These are phyloP conservation scores for Floccularia luteovirens DNA, from an alignment of 768 basidiomycete genomes.

Conservation along the genomic window DNA sequence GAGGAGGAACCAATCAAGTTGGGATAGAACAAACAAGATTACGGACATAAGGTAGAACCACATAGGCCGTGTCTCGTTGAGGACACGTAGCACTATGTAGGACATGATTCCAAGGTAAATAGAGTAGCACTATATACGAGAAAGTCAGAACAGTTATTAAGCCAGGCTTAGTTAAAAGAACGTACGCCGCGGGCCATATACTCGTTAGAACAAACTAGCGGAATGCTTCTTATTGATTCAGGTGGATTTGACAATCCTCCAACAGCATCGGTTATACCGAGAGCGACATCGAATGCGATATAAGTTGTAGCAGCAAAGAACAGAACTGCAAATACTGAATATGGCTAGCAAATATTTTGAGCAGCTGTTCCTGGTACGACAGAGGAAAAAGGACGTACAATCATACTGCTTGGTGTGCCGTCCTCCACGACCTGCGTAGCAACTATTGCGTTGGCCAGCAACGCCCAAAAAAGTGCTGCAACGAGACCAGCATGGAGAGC, in stretches of 20 bases:
- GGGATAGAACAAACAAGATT: constrained; percentile 71
- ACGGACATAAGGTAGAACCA: constrained; percentile 70
- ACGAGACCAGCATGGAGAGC: constrained; percentile 78
- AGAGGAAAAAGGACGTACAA: constrained; percentile 35
- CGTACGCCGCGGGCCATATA: constrained; percentile 24
- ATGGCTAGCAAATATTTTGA: constrained; percentile 40
- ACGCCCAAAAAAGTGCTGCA: constrained; percentile 70
- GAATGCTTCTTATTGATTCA: constrained; percentile 48
- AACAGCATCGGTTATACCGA: constrained; percentile 56
- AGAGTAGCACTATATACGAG: constrained; percentile 28
- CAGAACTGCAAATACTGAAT: constrained; percentile 42
- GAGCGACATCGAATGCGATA: constrained; percentile 64
- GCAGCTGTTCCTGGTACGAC: background rate
- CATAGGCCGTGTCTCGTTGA: constrained; percentile 77
- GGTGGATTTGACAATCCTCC: constrained; percentile 52
- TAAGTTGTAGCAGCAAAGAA: constrained; percentile 74
- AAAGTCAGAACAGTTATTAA: background rate
- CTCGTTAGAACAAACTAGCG: constrained; percentile 68
- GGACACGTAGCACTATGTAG: constrained; percentile 67
- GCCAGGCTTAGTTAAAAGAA: constrained; percentile 2
- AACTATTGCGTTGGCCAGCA: constrained; percentile 70
- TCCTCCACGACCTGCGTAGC: constrained; percentile 92
- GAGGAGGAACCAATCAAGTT: constrained; percentile 80
- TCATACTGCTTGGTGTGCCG: constrained; percentile 64
- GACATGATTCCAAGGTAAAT: constrained; percentile 71